Percentiles rank a stretch among this genome's conserved stretches.
phyloP scores from a whole-genome alignment of 2,329 filamentous ascomycete genomes.

The Talaromyces marneffei region DNA sequence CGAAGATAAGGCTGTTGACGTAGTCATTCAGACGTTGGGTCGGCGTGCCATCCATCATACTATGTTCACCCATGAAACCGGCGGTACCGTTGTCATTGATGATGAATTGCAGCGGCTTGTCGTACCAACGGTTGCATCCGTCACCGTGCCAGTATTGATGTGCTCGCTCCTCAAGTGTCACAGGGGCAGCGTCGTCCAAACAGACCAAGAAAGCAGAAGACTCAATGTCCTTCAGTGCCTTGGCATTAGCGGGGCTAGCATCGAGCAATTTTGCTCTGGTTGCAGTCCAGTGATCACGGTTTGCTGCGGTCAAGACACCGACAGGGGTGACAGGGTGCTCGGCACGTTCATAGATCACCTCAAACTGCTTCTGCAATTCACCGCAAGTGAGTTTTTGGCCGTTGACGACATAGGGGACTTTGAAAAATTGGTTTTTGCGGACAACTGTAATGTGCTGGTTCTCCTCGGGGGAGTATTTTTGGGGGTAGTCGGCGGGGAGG shows the following conservation, averaged over 20 bases:
- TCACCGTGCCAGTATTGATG: constrained; percentile 98
- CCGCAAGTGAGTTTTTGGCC: constrained; percentile 81
- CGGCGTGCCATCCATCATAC: constrained; percentile 99
- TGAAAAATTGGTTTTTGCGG: constrained; percentile 97
- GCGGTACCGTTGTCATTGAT: constrained; percentile 96
- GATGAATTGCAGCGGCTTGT: constrained; percentile 98
- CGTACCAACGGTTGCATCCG: constrained; percentile 90
- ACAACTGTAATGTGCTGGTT: constrained; percentile 85
- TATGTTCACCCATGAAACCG: constrained; percentile 97
- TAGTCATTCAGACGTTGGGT: constrained; percentile 96
- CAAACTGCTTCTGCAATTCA: constrained; percentile 87
- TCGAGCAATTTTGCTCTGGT: constrained; percentile 70
- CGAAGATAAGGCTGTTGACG: constrained; percentile 83
- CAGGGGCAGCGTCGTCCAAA: constrained; percentile 82
- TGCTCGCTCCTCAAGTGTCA: constrained; percentile 92
- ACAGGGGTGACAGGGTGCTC: constrained; percentile 63
- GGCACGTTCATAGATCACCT: constrained; percentile 72
- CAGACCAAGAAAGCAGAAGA: constrained; percentile 86
- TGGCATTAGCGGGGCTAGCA: constrained; percentile 72
- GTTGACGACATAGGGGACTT: constrained; percentile 72
- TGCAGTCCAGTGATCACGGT: constrained; percentile 88
- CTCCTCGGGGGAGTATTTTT: constrained; percentile 68
- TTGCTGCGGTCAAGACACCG: constrained; percentile 81
- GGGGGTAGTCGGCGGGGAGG: constrained; percentile 71
- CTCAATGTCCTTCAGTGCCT: constrained; percentile 74